Evolutionary conservation across 768 basidiomycete species (phyloP).

Genomic region (Strobilomyces echinocephalus): DNA sequence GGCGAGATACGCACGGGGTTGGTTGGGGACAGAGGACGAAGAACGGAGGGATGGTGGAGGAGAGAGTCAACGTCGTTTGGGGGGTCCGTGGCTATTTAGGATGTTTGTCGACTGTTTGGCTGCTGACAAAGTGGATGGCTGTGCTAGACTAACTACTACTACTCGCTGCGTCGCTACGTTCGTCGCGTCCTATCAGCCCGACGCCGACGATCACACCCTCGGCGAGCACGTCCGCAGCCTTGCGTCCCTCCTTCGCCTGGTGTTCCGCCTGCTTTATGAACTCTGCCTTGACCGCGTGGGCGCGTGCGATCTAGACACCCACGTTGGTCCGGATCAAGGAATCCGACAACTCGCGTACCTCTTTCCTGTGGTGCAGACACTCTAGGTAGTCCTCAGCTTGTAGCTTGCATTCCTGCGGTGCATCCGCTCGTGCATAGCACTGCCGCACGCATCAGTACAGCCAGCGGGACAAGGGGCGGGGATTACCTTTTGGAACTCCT

Average conservation of each 20-base stretch:
- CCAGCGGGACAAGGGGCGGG: background rate
- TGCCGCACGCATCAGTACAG: slow-evolving; percentile 28
- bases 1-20: slow-evolving; percentile 10
- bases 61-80: slow-evolving; percentile 16
- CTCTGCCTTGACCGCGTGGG: slow-evolving; percentile 66
- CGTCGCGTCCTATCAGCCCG: slow-evolving; percentile 61
- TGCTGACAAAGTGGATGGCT: slow-evolving; percentile 28
- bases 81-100: slow-evolving; percentile 32
- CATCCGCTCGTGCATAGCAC: slow-evolving; percentile 84
- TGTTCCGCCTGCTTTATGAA: slow-evolving; percentile 63
- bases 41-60: slow-evolving; percentile 25
- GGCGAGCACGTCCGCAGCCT: slow-evolving; percentile 64
- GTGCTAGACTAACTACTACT: slow-evolving; percentile 6
- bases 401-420: slow-evolving; percentile 63
- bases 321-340: background rate
- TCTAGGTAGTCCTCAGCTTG: slow-evolving; percentile 86
- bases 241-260: slow-evolving; percentile 63
- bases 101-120: slow-evolving; percentile 37
- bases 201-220: slow-evolving; percentile 73
- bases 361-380: slow-evolving; percentile 84
- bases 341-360: slow-evolving; percentile 48
- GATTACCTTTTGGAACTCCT: slow-evolving; percentile 73
- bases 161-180: background rate
- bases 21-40: background rate
- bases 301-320: slow-evolving; percentile 51